Conservation (phyloP, 805 yeast genomes). For the Sugiyamaella qingdaonensis region DNA sequence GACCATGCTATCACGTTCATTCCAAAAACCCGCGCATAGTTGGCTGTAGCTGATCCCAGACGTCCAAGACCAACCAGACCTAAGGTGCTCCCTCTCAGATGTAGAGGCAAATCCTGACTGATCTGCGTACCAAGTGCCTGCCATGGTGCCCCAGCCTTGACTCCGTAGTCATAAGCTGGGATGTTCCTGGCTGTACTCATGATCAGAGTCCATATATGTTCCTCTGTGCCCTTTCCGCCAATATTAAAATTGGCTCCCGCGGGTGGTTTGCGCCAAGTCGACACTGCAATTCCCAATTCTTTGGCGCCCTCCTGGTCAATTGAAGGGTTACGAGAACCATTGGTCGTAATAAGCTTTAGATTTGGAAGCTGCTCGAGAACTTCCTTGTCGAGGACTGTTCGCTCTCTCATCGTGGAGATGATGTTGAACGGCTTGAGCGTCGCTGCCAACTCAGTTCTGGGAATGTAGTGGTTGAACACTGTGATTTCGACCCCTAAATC, state of each 20-base stretch:
- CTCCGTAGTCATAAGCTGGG: slow-evolving; percentile 17
- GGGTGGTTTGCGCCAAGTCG: slow-evolving; percentile 2
- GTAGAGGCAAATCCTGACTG: slow-evolving; percentile 13
- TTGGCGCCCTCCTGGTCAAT: slow-evolving; percentile 20
- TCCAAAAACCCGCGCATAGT: slow-evolving; percentile 21
- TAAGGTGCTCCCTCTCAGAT: slow-evolving; percentile 18
- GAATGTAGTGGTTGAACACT: slow-evolving; percentile 18
- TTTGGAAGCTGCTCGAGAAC: slow-evolving; percentile 17
- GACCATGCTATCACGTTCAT: slow-evolving; percentile 23
- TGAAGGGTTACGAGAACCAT: slow-evolving; percentile 20
- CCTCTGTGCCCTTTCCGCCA: slow-evolving; percentile 20
- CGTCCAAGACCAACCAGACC: slow-evolving; percentile 23
- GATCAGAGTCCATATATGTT: slow-evolving; percentile 23
- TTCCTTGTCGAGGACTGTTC: slow-evolving; percentile 18
- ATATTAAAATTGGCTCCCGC: not conserved
- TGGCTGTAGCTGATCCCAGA: slow-evolving; percentile 18
- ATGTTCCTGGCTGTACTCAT: slow-evolving; percentile 17
- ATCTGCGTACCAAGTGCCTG: slow-evolving; percentile 16
- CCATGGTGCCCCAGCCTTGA: slow-evolving; percentile 17
- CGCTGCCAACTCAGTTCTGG: slow-evolving; percentile 4
- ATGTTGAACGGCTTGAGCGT: slow-evolving; percentile 19
- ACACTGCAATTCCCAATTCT: slow-evolving; percentile 18
- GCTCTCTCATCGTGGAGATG: slow-evolving; percentile 22
- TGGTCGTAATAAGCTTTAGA: slow-evolving; percentile 21
- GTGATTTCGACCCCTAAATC: slow-evolving; percentile 16